Base-by-base conservation (phyloP, 2,329 filamentous ascomycete genomes). In the Colletotrichum liriopes region DNA sequence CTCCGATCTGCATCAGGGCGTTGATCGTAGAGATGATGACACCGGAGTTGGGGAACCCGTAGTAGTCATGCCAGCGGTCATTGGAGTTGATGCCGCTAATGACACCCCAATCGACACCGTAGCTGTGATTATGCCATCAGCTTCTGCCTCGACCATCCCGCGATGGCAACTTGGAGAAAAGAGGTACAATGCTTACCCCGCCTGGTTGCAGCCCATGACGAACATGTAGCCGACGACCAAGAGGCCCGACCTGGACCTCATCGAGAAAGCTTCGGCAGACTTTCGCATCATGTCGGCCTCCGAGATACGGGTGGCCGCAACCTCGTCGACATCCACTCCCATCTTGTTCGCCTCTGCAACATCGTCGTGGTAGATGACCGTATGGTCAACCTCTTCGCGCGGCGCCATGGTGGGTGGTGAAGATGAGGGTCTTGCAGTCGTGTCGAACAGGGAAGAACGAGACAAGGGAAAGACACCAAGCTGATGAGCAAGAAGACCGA, bases 101-200 rank as follows among this genome's bases (percentile, higher is more conserved):
- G 37, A 87, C 84, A 35, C 83, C 83, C 85, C 85, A 87, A 73
- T 87, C 85, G 51, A 87, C 81, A 72, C 85, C 85, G 72, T 82
- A 86, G 11, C 70, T 67, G 37, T 2, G 16, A 1, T 14, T 8
- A 23, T 37, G 3, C 12, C 11, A 41, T 71, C 35, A 67, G 68
- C 35, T 8, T 18, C 18, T n/a, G 6, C 29, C 12, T 18, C 23
- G 16, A 18, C 12, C 14, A 26, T 14, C 37, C 16, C 26, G n/a
- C 18, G 35, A 41, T 6, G 20, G 23, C 0, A 12, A 23, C 26
- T 1, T n/a, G 39, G 39, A 23, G 1, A 32, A 49, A 16, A n/a
- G 2, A 32, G 1, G 8, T 26, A 14, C 37, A 16, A 9, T 39
- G 5, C 67, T 55, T 56, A 74, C 73, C 83, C 84, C 54, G 84